A percentile compares a stretch with the other conserved stretches of the same genome.
These are phyloP conservation scores for Colletotrichum magnum DNA, from an alignment of 2,329 filamentous ascomycete genomes.

Conservation along the genomic window DNA sequence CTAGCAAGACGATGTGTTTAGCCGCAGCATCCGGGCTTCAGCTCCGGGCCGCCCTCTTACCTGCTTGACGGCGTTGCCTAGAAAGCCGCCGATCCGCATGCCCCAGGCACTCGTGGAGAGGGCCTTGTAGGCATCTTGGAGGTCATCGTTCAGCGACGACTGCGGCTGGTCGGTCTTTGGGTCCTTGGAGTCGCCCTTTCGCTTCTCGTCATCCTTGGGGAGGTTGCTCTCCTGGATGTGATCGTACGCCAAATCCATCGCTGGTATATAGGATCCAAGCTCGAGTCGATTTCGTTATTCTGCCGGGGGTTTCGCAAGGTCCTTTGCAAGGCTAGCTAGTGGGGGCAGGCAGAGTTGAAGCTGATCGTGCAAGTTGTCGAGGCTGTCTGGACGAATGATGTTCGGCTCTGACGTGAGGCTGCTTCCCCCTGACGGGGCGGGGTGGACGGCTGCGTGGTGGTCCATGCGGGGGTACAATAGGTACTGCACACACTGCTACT, in stretches of 20 bases:
- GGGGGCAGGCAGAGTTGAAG: slow-evolving; percentile 14
- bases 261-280: slow-evolving; percentile 19
- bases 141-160: slow-evolving; percentile 82
- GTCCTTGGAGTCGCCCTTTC: slow-evolving; percentile 52
- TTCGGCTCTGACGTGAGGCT: slow-evolving; percentile 37
- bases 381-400: slow-evolving; percentile 32
- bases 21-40: background rate
- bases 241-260: slow-evolving; percentile 97
- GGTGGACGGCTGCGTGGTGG: slow-evolving; percentile 34
- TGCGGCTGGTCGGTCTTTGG: slow-evolving; percentile 58
- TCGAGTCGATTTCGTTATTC: slow-evolving; percentile 2
- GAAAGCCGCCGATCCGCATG: slow-evolving; percentile 86
- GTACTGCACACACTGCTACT: too few species aligned
- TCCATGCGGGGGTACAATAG: slow-evolving; percentile 31
- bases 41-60: slow-evolving; percentile 57
- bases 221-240: slow-evolving; percentile 91
- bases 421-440: slow-evolving; percentile 31
- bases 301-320: slow-evolving; percentile 22
- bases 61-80: slow-evolving; percentile 95
- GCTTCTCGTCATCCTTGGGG: slow-evolving; percentile 69
- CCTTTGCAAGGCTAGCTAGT: slow-evolving; percentile 35
- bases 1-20: slow-evolving; percentile 56
- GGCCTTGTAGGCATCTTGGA: slow-evolving; percentile 95
- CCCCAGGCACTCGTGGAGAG: slow-evolving; percentile 95
- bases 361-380: slow-evolving; percentile 31